A percentile compares a stretch with the other conserved stretches of the same genome.
Evolutionary conservation across 2,329 filamentous ascomycete genomes (phyloP).

Genomic region (Ophiostoma triangulosporum): DNA sequence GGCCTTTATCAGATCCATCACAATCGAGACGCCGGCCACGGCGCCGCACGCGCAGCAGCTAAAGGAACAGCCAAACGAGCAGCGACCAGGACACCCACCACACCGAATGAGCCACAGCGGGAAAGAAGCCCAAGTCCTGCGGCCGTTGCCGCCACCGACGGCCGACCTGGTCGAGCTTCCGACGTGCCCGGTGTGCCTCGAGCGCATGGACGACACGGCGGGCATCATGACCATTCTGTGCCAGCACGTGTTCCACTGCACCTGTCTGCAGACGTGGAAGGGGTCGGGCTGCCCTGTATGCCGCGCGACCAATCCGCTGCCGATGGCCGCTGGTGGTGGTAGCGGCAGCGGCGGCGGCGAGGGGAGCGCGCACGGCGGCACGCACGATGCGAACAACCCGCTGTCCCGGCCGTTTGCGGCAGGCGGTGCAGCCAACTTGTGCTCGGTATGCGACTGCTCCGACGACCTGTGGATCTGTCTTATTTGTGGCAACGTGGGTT

Average conservation of each 20-base stretch:
- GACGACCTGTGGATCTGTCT: constrained; percentile 90
- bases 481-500: constrained; percentile 84
- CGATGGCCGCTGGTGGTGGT: constrained; percentile 7
- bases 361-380: background rate
- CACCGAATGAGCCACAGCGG: constrained; percentile 2
- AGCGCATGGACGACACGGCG: constrained; percentile 96
- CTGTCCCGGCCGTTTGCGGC: constrained; percentile 44
- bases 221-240: constrained; percentile 91
- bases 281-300: constrained; percentile 90
- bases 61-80: background rate
- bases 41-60: background rate
- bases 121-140: constrained; percentile 15
- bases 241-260: constrained; percentile 96
- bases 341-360: background rate
- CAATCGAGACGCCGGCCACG: constrained; percentile 46
- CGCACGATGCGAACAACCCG: constrained; percentile 33
- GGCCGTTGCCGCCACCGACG: constrained; percentile 53
- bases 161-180: constrained; percentile 81
- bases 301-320: constrained; percentile 56
- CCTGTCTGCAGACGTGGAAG: constrained; percentile 90
- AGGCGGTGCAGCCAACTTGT: constrained; percentile 51
- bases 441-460: constrained; percentile 64
- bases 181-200: constrained; percentile 90
- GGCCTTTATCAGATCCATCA: constrained; percentile 85
- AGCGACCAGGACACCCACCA: background rate